phyloP scores from a whole-genome alignment of 1,284 basidiomycete species.

The Cutaneotrichosporon cutaneum region DNA sequence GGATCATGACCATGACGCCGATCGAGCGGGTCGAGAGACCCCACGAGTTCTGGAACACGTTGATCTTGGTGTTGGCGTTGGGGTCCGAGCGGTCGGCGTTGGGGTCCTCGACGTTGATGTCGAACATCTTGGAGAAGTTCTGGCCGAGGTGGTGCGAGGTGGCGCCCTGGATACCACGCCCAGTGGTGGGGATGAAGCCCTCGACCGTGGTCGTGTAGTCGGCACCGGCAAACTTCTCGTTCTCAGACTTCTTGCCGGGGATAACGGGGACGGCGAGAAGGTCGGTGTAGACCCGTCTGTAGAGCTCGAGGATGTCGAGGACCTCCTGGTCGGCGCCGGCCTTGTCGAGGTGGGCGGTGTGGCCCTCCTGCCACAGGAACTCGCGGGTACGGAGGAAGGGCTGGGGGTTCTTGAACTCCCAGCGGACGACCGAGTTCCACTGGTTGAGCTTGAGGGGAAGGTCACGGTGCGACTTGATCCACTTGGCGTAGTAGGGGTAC shows the following conservation, averaged over 20 bases:
- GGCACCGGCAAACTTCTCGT: constrained; percentile 98
- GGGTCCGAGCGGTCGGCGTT: constrained; percentile 32
- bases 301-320: constrained; percentile 89
- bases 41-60: constrained; percentile 99
- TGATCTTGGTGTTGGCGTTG: constrained; percentile 59
- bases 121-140: constrained; percentile 99
- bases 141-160: constrained; percentile 98
- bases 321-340: constrained; percentile 89
- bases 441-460: constrained; percentile 96
- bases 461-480: constrained; percentile 97
- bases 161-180: constrained; percentile 96
- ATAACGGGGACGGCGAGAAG: constrained; percentile 96
- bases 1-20: constrained; percentile 99
- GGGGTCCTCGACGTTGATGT: constrained; percentile 94
- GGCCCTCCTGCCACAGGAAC: constrained; percentile 99
- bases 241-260: constrained; percentile 95
- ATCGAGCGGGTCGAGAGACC: constrained; percentile 94
- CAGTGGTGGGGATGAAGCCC: constrained; percentile 95
- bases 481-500: constrained; percentile 98
- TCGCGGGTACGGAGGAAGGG: constrained; percentile 98
- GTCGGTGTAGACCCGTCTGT: constrained; percentile 94
- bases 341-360: constrained; percentile 90
- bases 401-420: constrained; percentile 99
- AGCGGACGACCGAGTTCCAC: constrained; percentile 98
- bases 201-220: constrained; percentile 98